Evolutionary conservation across 768 basidiomycete genomes (phyloP).

Genomic region (Lentinula edodes): DNA sequence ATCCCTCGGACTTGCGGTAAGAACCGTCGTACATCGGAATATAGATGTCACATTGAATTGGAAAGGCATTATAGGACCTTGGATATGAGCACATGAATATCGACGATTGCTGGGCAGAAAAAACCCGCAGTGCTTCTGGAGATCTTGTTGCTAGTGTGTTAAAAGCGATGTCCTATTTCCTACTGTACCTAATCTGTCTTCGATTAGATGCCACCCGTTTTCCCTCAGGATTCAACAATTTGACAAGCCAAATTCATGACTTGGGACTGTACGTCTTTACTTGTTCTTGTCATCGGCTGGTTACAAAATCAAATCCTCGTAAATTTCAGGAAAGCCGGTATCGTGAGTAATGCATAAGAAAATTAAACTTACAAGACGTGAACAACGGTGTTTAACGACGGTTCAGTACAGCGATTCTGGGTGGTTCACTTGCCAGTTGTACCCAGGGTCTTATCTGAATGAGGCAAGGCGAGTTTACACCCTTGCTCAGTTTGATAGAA

Average conservation of each 20-base stretch:
- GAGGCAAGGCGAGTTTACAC: conserved; percentile 42
- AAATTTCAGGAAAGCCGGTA: conserved; percentile 47
- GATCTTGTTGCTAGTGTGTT: conserved; percentile 52
- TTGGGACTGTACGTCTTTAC: conserved; percentile 46
- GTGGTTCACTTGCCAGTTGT: conserved; percentile 61
- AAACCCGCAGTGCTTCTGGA: conserved; percentile 41
- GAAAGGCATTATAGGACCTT: conserved; percentile 32
- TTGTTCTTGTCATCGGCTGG: too few species aligned
- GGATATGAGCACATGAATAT: conserved; percentile 58
- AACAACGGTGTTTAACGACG: background rate
- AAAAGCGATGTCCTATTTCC: background rate
- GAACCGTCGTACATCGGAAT: too few species aligned
- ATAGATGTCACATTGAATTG: background rate
- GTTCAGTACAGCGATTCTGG: conserved; percentile 60
- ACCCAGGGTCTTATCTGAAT: conserved; percentile 62
- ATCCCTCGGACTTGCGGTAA: conserved; percentile 44
- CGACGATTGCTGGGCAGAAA: conserved; percentile 64
- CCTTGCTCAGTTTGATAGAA: background rate
- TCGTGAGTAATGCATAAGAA: conserved; percentile 32
- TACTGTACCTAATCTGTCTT: background rate
- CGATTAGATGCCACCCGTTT: conserved; percentile 42
- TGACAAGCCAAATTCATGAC: conserved; percentile 50
- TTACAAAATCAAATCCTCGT: too few species aligned
- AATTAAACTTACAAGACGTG: too few species aligned
- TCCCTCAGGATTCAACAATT: conserved; percentile 50